Conservation (phyloP, 148 eudicot species). For the Cornus suecica region DNA sequence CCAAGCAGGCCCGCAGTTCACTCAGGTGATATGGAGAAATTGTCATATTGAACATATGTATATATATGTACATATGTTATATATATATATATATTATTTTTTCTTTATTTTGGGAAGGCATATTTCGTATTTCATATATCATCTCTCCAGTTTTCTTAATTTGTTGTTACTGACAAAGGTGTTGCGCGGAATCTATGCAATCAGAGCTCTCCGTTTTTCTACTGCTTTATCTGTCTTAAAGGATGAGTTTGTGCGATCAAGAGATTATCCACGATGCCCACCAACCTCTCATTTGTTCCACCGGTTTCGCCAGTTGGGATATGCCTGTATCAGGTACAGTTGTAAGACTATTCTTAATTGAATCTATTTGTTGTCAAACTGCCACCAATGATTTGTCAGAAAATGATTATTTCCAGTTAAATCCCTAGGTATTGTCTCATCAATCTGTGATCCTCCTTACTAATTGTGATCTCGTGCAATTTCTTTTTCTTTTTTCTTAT, state of each 20-base stretch:
- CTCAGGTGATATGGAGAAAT: slow-evolving; percentile 61
- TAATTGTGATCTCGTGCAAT: background rate
- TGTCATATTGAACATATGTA: background rate
- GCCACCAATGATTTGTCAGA: background rate
- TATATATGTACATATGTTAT: too few relatives aligned
- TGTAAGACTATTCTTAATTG: background rate
- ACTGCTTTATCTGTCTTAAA: slow-evolving; percentile 93
- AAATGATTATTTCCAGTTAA: background rate
- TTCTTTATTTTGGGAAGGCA: background rate
- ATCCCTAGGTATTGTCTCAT: background rate
- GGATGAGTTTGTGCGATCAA: slow-evolving; percentile 93
- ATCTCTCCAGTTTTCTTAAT: slow-evolving; percentile 5
- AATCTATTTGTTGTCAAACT: background rate
- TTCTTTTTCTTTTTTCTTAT: background rate
- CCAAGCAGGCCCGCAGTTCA: slow-evolving; percentile 96
- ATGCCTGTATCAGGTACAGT: slow-evolving; percentile 91
- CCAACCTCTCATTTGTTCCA: slow-evolving; percentile 95
- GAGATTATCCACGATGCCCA: slow-evolving; percentile 97
- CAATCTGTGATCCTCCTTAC: background rate
- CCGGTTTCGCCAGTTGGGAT: slow-evolving; percentile 91
- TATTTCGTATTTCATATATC: slow-evolving; percentile 8
- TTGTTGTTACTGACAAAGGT: slow-evolving; percentile 41
- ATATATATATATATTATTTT: background rate
- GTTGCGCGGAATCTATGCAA: slow-evolving; percentile 86
- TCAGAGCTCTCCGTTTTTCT: slow-evolving; percentile 92